A percentile compares a stretch with the other conserved stretches of the same genome.
Conservation (phyloP, 495 filamentous ascomycete genomes). For the Collariella sp. region DNA sequence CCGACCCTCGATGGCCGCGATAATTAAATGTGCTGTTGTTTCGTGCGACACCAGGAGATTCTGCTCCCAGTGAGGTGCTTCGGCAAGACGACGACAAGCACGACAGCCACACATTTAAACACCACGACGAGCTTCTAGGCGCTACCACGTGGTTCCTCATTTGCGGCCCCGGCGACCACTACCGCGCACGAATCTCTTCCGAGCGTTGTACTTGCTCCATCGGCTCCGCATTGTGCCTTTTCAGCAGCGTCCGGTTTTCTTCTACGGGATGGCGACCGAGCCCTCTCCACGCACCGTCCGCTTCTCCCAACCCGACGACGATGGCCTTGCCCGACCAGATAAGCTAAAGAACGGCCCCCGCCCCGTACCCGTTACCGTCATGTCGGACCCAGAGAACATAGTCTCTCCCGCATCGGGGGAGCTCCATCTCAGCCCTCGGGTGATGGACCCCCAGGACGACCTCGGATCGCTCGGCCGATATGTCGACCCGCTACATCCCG, state of each 20-base stretch:
- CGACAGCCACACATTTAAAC: background rate
- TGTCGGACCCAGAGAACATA: slow-evolving; percentile 56
- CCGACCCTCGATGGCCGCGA: slow-evolving; percentile 12
- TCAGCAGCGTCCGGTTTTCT: background rate
- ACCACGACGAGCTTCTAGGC: background rate
- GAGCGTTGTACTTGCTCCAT: background rate
- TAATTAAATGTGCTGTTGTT: slow-evolving; percentile 2
- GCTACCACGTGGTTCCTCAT: background rate
- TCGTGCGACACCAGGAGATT: slow-evolving; percentile 10
- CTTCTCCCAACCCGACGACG: slow-evolving; percentile 40
- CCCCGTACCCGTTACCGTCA: slow-evolving; percentile 39
- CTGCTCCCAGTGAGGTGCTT: background rate
- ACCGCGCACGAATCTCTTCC: too few relatives aligned
- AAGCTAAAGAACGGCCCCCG: slow-evolving; percentile 34
- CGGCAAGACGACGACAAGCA: background rate
- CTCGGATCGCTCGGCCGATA: slow-evolving; percentile 37
- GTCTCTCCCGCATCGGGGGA: slow-evolving; percentile 58
- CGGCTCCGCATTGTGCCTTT: background rate
- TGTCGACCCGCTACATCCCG: slow-evolving; percentile 26
- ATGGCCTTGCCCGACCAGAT: slow-evolving; percentile 22
- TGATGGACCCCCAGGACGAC: slow-evolving; percentile 41
- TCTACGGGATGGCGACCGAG: slow-evolving; percentile 30
- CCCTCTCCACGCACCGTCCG: slow-evolving; percentile 44
- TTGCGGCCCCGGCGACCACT: too few relatives aligned
- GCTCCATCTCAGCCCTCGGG: slow-evolving; percentile 39